A percentile compares a stretch with the other conserved stretches of the same genome.
Conservation (phyloP, 2,329 filamentous ascomycete species). For the Hymenotorrendiella dingleyae region DNA sequence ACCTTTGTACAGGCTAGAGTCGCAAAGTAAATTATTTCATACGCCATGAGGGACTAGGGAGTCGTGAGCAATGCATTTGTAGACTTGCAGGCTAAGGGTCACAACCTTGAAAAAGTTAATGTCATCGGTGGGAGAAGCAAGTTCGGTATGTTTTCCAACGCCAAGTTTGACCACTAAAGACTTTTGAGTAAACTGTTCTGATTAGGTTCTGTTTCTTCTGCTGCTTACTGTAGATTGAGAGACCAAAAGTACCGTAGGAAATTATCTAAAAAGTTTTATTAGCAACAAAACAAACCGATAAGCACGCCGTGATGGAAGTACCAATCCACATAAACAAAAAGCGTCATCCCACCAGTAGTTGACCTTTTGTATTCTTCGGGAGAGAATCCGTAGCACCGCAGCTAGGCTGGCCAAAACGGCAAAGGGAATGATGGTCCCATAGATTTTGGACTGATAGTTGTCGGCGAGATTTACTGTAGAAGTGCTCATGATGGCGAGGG, state of each 20-base stretch:
- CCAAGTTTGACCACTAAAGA: background rate
- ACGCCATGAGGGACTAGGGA: background rate
- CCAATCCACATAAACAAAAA: background rate
- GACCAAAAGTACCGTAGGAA: background rate
- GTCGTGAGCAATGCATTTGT: background rate
- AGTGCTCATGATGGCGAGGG: background rate
- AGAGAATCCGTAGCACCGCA: background rate
- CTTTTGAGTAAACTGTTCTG: background rate
- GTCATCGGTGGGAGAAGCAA: background rate
- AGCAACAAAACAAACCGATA: background rate
- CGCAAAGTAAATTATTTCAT: constrained; percentile 5
- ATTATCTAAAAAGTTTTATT: background rate
- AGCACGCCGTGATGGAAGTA: background rate
- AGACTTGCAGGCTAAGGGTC: background rate
- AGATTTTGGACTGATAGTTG: background rate
- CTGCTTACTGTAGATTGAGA: background rate
- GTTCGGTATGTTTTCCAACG: background rate
- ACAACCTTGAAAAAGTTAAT: background rate
- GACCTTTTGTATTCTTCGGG: background rate
- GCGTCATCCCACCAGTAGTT: background rate
- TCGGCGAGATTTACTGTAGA: background rate
- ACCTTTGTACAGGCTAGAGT: constrained; percentile 5
- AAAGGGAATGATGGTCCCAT: background rate
- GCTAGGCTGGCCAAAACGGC: background rate
- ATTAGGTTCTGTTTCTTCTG: background rate